A percentile compares a stretch with the other conserved stretches of the same genome.
phyloP scores from a whole-genome alignment of 768 basidiomycete genomes.

The Lactarius vividus region DNA sequence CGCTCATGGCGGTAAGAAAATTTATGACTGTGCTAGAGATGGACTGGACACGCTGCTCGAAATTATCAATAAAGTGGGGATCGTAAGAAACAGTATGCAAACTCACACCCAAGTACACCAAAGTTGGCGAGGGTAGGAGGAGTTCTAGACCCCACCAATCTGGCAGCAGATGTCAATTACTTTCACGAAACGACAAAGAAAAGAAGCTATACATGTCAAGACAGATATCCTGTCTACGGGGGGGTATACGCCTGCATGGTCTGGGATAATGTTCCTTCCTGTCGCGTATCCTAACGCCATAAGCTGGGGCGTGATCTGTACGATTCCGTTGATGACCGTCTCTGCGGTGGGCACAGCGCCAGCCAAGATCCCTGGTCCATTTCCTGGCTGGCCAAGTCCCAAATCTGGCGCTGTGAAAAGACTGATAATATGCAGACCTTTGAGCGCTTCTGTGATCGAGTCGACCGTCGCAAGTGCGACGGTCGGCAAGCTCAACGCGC shows the following conservation, averaged over 20 bases:
- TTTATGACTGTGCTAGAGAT: conserved; percentile 64
- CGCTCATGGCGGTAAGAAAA: conserved; percentile 67
- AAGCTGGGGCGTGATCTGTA: conserved; percentile 71
- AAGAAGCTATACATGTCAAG: conserved; percentile 62
- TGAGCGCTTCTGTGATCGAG: conserved; percentile 48
- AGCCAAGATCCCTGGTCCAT: conserved; percentile 61
- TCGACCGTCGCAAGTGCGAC: conserved; percentile 51
- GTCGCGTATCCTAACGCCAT: conserved; percentile 78
- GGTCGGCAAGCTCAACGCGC: conserved; percentile 30
- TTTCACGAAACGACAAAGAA: not conserved
- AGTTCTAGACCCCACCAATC: conserved; percentile 93
- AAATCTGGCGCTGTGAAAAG: conserved; percentile 59
- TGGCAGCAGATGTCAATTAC: conserved; percentile 32
- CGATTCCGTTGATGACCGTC: conserved; percentile 64
- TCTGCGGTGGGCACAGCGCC: conserved; percentile 76
- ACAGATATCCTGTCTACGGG: conserved; percentile 76
- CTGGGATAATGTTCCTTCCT: conserved; percentile 58
- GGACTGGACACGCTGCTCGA: conserved; percentile 52
- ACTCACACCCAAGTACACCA: conserved; percentile 58
- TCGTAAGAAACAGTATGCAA: not conserved
- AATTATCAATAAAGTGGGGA: conserved; percentile 3
- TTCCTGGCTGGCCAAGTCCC: conserved; percentile 73
- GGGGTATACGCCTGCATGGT: conserved; percentile 67
- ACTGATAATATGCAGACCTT: conserved; percentile 60
- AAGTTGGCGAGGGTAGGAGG: conserved; percentile 66